These are phyloP conservation scores for Alternaria sp. DNA, from an alignment of 2,329 filamentous ascomycete species.

Conservation along the genomic window DNA sequence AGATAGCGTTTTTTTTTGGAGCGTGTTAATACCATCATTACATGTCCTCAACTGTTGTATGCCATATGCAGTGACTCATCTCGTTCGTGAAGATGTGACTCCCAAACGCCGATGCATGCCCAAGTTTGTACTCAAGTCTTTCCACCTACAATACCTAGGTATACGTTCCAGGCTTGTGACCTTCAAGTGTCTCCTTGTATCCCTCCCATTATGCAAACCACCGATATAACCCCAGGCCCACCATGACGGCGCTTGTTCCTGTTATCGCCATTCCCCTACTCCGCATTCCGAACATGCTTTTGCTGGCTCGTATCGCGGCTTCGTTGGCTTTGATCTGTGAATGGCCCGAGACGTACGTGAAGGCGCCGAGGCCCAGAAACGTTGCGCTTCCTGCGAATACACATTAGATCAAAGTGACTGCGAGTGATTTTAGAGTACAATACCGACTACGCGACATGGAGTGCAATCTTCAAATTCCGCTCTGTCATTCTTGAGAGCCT, in stretches of 20 bases:
- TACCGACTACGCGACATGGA: constrained; percentile 74
- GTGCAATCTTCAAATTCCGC: constrained; percentile 67
- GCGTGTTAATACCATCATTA: neutral
- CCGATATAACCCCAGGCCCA: constrained; percentile 54
- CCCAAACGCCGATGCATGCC: neutral
- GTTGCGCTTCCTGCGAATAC: constrained; percentile 53
- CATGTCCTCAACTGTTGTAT: neutral
- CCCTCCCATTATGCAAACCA: constrained; percentile 40
- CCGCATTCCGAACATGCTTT: constrained; percentile 51
- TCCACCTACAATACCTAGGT: neutral
- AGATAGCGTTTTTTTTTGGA: neutral
- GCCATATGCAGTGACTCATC: neutral
- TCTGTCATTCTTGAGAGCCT: constrained; percentile 40
- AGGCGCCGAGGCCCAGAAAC: constrained; percentile 56
- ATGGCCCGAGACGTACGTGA: constrained; percentile 55
- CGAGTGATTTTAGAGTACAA: constrained; percentile 4
- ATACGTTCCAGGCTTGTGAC: neutral
- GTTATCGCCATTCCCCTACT: constrained; percentile 51
- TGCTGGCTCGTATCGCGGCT: constrained; percentile 49
- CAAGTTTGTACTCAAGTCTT: neutral
- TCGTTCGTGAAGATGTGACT: neutral
- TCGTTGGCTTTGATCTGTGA: constrained; percentile 52
- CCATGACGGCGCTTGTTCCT: constrained; percentile 48
- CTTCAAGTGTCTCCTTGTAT: neutral
- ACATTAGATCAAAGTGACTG: too few species aligned